phyloP scores from a whole-genome alignment of 106 monocot species.

The Dendrobium chrysotoxum region DNA sequence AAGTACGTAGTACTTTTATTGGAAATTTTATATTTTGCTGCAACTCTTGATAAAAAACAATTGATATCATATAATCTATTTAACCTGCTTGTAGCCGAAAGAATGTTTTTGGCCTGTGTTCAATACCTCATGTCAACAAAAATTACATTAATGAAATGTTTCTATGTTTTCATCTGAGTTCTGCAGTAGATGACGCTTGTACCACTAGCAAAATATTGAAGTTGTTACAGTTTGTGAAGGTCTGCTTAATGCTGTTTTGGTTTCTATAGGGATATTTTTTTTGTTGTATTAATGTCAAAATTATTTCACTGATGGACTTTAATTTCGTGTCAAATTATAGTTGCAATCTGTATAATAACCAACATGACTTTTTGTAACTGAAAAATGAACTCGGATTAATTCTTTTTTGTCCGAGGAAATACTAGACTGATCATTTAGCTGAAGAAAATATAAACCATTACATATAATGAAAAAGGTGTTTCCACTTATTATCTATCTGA shows the following conservation, averaged over 20 bases:
- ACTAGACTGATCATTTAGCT: not conserved
- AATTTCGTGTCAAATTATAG: not conserved
- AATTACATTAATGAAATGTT: not conserved
- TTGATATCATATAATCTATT: not conserved
- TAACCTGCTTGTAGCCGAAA: not conserved
- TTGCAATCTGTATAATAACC: not conserved
- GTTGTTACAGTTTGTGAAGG: not conserved
- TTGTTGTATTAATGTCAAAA: not conserved
- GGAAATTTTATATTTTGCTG: not conserved
- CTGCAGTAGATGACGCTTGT: not conserved
- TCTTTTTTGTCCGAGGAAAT: not conserved
- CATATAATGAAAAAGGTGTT: too few species aligned
- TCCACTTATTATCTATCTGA: constrained; percentile 62
- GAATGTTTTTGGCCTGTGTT: not conserved
- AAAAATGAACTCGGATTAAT: not conserved
- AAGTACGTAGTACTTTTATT: not conserved
- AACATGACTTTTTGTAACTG: not conserved
- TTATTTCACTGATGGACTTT: not conserved
- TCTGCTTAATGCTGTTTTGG: not conserved
- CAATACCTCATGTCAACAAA: not conserved
- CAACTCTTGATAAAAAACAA: not conserved
- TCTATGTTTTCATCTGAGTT: not conserved
- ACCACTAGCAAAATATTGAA: not conserved
- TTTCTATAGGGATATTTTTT: constrained; percentile 1
- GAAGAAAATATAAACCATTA: not conserved